phyloP scores from a whole-genome alignment of 78 protist genomes.

The Chrysochromulina parva region DNA sequence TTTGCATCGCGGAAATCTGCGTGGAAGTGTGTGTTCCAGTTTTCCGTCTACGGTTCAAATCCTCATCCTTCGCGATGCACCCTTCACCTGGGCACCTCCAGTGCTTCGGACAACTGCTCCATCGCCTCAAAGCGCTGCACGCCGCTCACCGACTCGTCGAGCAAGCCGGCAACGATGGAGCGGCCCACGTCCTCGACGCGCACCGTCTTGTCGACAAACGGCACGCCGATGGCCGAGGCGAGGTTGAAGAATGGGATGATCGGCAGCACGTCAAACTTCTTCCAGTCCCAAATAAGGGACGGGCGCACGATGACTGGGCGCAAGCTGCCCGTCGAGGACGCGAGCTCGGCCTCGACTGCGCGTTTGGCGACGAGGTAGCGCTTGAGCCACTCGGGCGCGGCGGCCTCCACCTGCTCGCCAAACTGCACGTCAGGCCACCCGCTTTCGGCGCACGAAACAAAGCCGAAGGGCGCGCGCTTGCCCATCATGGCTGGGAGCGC shows the following conservation, averaged over 20 bases:
- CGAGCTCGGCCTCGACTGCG: background rate
- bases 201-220: slow-evolving; percentile 8
- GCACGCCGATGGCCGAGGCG: background rate
- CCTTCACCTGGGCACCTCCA: no score
- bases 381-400: slow-evolving; percentile 3
- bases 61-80: no score
- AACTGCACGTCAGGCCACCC: background rate
- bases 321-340: no score
- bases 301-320: background rate
- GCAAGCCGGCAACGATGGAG: background rate
- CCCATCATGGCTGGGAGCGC: background rate
- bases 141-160: background rate
- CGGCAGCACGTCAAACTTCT: background rate
- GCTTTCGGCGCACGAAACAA: background rate
- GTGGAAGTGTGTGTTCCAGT: no score
- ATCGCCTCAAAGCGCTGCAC: background rate
- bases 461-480: background rate
- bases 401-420: background rate
- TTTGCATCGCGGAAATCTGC: no score
- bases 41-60: no score
- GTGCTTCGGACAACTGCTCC: background rate
- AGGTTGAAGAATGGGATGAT: background rate
- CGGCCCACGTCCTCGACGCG: background rate
- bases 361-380: background rate
- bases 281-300: background rate